A percentile compares a stretch with the other conserved stretches of the same genome.
Conservation (phyloP, 805 yeast genomes). For the Ogataea nakhonphanomensis region DNA sequence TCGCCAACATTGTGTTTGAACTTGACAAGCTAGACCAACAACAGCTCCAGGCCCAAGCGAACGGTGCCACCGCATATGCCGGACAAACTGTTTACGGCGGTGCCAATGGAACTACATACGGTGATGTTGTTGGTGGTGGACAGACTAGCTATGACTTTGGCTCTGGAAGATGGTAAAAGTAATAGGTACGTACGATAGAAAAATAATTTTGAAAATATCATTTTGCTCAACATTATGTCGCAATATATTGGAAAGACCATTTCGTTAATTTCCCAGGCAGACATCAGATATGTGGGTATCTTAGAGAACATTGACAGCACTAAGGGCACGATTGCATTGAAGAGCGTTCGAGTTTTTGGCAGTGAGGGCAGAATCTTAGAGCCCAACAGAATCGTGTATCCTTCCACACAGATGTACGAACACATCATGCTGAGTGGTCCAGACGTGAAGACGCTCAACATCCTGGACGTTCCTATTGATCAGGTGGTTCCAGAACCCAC, state of each 20-base stretch:
- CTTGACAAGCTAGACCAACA: slow-evolving; percentile 43
- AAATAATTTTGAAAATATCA: neutral
- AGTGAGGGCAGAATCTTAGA: slow-evolving; percentile 85
- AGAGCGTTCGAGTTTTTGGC: slow-evolving; percentile 78
- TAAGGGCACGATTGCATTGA: slow-evolving; percentile 82
- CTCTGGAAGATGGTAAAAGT: slow-evolving; percentile 33
- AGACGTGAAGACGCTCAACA: slow-evolving; percentile 86
- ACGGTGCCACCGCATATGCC: slow-evolving; percentile 28
- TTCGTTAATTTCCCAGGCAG: slow-evolving; percentile 72
- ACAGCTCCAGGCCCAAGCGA: slow-evolving; percentile 34
- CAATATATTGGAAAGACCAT: slow-evolving; percentile 90
- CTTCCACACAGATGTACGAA: slow-evolving; percentile 62
- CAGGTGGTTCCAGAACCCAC: slow-evolving; percentile 55
- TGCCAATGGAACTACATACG: slow-evolving; percentile 17
- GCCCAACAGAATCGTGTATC: slow-evolving; percentile 69
- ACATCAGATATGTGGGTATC: slow-evolving; percentile 85
- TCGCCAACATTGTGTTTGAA: slow-evolving; percentile 82
- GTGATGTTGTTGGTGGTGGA: slow-evolving; percentile 19
- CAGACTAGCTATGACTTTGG: slow-evolving; percentile 30
- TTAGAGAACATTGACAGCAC: slow-evolving; percentile 85
- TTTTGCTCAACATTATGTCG: slow-evolving; percentile 53
- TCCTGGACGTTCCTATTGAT: slow-evolving; percentile 68
- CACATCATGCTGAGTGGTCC: slow-evolving; percentile 84
- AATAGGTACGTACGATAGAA: slow-evolving; percentile 7
- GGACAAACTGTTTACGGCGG: slow-evolving; percentile 29